Evolutionary conservation across 352 stramenopile genomes (phyloP).

Genomic region (Phytophthora cajani): DNA sequence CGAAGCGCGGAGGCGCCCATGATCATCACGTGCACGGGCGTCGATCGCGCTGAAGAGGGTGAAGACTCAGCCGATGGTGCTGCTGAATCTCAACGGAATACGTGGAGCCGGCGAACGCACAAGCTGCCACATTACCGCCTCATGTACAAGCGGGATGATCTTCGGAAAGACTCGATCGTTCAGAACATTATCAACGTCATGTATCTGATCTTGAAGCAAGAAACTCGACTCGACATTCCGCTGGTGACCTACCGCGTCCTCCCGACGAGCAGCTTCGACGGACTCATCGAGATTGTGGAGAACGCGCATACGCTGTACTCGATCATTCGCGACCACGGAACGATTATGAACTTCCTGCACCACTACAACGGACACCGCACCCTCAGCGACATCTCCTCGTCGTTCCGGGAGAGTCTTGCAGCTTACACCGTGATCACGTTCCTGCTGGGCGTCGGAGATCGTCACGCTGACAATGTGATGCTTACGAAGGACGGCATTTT

Average conservation of each 20-base stretch:
- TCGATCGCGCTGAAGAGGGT: conserved; percentile 79
- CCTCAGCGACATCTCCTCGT: conserved; percentile 86
- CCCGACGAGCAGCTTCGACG: conserved; percentile 84
- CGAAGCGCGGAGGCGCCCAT: conserved; percentile 84
- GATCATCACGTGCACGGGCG: conserved; percentile 79
- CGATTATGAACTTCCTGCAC: conserved; percentile 86
- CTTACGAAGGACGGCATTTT: conserved; percentile 96
- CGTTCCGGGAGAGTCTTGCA: conserved; percentile 92
- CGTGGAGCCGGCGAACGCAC: conserved; percentile 36
- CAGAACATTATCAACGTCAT: conserved; percentile 92
- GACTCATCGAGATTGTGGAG: conserved; percentile 88
- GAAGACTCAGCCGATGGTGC: conserved; percentile 35
- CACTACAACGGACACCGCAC: conserved; percentile 87
- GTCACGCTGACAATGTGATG: conserved; percentile 99
- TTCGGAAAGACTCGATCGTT: conserved; percentile 85
- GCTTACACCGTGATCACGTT: conserved; percentile 99
- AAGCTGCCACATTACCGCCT: conserved; percentile 70
- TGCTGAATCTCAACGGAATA: conserved; percentile 45
- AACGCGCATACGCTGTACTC: conserved; percentile 86
- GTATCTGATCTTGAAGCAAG: conserved; percentile 87
- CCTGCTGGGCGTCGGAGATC: conserved; percentile 98
- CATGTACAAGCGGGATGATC: conserved; percentile 90
- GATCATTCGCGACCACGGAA: conserved; percentile 85
- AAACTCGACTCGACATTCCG: conserved; percentile 81
- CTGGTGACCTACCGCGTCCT: conserved; percentile 89